Base-by-base conservation (phyloP, 805 yeast species). In the Cyberlindnera amylophila region DNA sequence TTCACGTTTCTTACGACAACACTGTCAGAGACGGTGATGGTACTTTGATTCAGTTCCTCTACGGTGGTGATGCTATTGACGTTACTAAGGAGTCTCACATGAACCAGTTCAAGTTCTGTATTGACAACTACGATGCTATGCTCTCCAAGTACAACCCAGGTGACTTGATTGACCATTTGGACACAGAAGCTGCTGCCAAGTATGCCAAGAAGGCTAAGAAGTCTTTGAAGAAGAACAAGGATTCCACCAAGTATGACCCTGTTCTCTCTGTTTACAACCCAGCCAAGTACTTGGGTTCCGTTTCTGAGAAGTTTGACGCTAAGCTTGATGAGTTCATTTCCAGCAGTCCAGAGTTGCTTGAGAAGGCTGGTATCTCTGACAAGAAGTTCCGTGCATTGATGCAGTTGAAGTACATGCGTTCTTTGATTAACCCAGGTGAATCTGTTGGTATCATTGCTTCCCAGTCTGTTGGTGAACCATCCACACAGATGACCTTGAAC, bases 391-490 rank as follows among this genome's bases (percentile, higher is more conserved):
- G 86, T 65, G 95, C 96, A 4, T 75, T 93, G 61, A 95, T 95
- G 99, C 97, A 91, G 70, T 75, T 93, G 71, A 95, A 95, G 69
- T 93, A 93, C 68, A 93, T 91, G 96, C 84, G 95, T 59, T 89
- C 98, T 10, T 72, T 90, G 52, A 82, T 93, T 41, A 79, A 88
- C 57, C 98, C 99, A 4, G 99, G 99, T 63, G 99, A 93, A 66
- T 81, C 96, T 39, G 98, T 93, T 42, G 99, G 99, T 69, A 90
- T 93, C 59, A 83, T 95, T 69, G 99, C 99, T 7, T 85, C 97
- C 17, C 98, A 93, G 69, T 89, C 97, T 41, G 82, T 93, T 64
- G 99, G 99, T 69, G 99, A 93, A 68, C 99, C 99, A 39, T 88
- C 97, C 4, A 93, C 99, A 3, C 99, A 93, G 72, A 93, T 93